Evolutionary conservation across 2,329 filamentous ascomycete species (phyloP).

Genomic region (Sarocladiaceae sp.): DNA sequence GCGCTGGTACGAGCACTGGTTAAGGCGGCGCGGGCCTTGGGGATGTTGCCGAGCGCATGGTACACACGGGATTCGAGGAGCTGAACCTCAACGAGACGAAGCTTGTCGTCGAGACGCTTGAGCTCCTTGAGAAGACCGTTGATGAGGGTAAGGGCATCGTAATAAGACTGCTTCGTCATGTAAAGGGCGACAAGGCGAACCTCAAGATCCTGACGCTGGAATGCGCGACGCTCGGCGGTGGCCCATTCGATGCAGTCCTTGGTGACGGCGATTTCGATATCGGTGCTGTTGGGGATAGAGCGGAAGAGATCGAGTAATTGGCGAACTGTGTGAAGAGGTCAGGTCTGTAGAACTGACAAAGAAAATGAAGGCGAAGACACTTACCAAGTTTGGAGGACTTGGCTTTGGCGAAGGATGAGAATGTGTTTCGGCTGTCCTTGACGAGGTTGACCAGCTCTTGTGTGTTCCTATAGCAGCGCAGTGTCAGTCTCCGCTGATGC

Average conservation of each 20-base stretch:
- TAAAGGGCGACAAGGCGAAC: conserved; percentile 88
- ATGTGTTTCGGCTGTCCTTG: conserved; percentile 79
- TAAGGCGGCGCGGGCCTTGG: conserved; percentile 90
- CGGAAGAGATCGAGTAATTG: conserved; percentile 94
- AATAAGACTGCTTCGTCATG: conserved; percentile 97
- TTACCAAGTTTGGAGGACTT: conserved; percentile 98
- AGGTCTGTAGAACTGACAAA: no score
- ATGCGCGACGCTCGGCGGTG: conserved; percentile 85
- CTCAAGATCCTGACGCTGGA: conserved; percentile 96
- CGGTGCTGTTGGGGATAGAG: conserved; percentile 87
- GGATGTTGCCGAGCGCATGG: conserved; percentile 92
- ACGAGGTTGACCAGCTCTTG: conserved; percentile 85
- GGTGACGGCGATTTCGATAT: conserved; percentile 89
- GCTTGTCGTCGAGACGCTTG: conserved; percentile 96
- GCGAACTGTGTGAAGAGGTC: conserved; percentile 56
- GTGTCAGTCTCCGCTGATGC: conserved; percentile 20
- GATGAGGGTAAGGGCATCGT: conserved; percentile 93
- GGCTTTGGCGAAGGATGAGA: conserved; percentile 96
- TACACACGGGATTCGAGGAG: conserved; percentile 95
- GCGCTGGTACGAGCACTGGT: conserved; percentile 93
- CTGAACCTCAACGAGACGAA: conserved; percentile 95
- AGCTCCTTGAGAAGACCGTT: conserved; percentile 93
- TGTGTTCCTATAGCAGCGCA: conserved; percentile 52
- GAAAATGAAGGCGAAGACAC: conserved; percentile 24
- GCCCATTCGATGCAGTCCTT: conserved; percentile 99